A percentile compares a stretch with the other conserved stretches of the same genome.
These are phyloP conservation scores for Verticillium tricorpus DNA, from an alignment of 2,329 filamentous ascomycete genomes.

Conservation along the genomic window DNA sequence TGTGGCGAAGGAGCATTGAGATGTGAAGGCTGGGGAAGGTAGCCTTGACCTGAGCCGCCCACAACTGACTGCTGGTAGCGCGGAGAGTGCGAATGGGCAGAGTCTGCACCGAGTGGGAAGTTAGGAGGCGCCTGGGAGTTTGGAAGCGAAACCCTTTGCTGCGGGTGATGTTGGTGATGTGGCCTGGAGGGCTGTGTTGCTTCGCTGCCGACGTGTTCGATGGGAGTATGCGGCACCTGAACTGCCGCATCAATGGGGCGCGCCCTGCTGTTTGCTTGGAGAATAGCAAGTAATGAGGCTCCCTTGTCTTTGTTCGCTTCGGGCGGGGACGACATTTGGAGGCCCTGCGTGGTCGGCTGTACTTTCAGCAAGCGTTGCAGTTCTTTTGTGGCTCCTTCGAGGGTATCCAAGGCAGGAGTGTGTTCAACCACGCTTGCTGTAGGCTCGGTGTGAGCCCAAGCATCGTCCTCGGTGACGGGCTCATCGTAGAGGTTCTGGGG, in stretches of 20 bases:
- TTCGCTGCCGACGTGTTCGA: conserved; percentile 47
- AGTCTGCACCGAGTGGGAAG: conserved; percentile 13
- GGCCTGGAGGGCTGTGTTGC: conserved; percentile 52
- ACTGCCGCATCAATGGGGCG: conserved; percentile 12
- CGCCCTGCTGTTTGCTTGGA: conserved; percentile 32
- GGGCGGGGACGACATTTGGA: conserved; percentile 28
- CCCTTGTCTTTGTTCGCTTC: conserved; percentile 36
- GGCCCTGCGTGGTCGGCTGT: conserved; percentile 46
- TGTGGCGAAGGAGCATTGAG: conserved; percentile 52
- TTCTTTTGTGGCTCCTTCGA: conserved; percentile 47
- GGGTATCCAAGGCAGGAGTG: conserved; percentile 37
- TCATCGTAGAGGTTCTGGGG: conserved; percentile 48
- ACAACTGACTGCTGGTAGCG: background rate
- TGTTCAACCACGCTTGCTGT: conserved; percentile 21
- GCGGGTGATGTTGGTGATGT: conserved; percentile 40
- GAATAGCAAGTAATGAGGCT: conserved; percentile 47
- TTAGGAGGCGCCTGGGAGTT: conserved; percentile 23
- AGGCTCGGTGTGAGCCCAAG: conserved; percentile 30
- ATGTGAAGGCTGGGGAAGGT: conserved; percentile 17
- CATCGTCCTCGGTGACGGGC: conserved; percentile 58
- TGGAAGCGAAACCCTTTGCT: conserved; percentile 5
- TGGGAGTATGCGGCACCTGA: conserved; percentile 43
- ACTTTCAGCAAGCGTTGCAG: conserved; percentile 52
- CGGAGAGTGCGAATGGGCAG: background rate
- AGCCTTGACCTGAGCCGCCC: background rate